A percentile compares a stretch with the other conserved stretches of the same genome.
phyloP scores from a whole-genome alignment of 2,329 filamentous ascomycete genomes.

The Penicillium capsulatum region DNA sequence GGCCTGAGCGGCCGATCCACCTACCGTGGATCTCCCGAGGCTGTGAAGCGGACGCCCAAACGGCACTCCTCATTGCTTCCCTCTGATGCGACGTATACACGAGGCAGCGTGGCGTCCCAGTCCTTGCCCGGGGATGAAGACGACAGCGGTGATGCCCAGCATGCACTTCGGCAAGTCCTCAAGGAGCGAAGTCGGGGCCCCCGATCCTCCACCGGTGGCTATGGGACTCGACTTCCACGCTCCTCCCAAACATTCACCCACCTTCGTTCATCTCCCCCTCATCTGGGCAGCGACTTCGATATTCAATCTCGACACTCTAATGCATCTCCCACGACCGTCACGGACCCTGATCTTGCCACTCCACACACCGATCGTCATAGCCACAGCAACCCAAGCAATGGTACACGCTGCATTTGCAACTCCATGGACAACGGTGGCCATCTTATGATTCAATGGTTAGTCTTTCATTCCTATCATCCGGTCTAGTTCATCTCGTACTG shows the following conservation, averaged over 20 bases:
- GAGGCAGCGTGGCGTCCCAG: conserved; percentile 26
- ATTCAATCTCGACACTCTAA: conserved; percentile 39
- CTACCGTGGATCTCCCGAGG: conserved; percentile 27
- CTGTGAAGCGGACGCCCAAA: conserved; percentile 32
- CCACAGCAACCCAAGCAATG: conserved; percentile 43
- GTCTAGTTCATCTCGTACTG: conserved; percentile 1
- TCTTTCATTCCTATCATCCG: too few relatives aligned
- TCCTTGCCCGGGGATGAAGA: conserved; percentile 27
- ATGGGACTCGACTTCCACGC: conserved; percentile 27
- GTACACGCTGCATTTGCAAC: conserved; percentile 57
- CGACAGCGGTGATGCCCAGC: conserved; percentile 43
- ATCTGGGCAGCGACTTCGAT: conserved; percentile 35
- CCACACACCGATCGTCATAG: conserved; percentile 53
- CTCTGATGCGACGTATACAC: conserved; percentile 32
- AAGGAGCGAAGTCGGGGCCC: conserved; percentile 30
- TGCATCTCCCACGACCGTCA: conserved; percentile 49
- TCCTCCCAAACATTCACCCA: conserved; percentile 33
- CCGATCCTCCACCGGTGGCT: conserved; percentile 27
- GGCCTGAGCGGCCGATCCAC: conserved; percentile 22
- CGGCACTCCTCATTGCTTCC: conserved; percentile 30
- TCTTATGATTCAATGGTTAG: conserved; percentile 57
- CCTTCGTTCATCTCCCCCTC: conserved; percentile 45
- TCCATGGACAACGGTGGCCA: conserved; percentile 51
- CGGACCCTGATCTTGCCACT: conserved; percentile 49
- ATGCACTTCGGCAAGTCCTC: conserved; percentile 46